Evolutionary conservation across 1,284 basidiomycete species (phyloP).

Genomic region (Trametes hirsuta): DNA sequence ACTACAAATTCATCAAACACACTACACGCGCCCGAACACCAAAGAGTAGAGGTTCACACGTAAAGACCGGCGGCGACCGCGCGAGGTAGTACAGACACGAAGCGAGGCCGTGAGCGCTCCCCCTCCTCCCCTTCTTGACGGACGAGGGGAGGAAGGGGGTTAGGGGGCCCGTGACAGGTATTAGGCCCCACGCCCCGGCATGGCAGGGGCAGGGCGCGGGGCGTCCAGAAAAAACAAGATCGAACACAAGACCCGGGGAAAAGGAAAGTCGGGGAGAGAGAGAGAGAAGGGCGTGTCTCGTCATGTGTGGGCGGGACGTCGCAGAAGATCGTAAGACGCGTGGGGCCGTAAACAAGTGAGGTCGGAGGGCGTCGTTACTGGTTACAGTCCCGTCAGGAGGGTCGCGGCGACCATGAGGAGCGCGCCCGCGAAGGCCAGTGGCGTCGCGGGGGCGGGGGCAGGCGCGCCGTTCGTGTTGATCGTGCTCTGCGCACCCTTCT

Average conservation of each 20-base stretch:
- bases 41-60: background rate
- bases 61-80: constrained; percentile 4
- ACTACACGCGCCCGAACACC: background rate
- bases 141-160: background rate
- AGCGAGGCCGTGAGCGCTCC: constrained; percentile 1
- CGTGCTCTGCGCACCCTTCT: constrained; percentile 8
- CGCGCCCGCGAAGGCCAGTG: constrained; percentile 3
- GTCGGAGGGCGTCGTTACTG: background rate
- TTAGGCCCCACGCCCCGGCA: background rate
- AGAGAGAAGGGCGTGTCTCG: background rate
- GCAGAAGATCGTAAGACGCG: constrained; percentile 1
- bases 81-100: constrained; percentile 11
- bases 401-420: constrained; percentile 1
- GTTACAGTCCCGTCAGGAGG: constrained; percentile 1
- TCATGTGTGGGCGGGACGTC: background rate
- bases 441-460: background rate
- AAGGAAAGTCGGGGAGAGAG: too few relatives aligned
- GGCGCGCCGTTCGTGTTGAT: constrained; percentile 4
- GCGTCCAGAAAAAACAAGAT: background rate
- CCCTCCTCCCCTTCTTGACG: background rate
- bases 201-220: background rate
- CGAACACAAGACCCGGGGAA: background rate
- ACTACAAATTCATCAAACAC: background rate
- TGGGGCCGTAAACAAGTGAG: background rate
- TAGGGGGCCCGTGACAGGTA: background rate